phyloP scores from a whole-genome alignment of 805 yeast species.

The Saccharomycopsis sp. region DNA sequence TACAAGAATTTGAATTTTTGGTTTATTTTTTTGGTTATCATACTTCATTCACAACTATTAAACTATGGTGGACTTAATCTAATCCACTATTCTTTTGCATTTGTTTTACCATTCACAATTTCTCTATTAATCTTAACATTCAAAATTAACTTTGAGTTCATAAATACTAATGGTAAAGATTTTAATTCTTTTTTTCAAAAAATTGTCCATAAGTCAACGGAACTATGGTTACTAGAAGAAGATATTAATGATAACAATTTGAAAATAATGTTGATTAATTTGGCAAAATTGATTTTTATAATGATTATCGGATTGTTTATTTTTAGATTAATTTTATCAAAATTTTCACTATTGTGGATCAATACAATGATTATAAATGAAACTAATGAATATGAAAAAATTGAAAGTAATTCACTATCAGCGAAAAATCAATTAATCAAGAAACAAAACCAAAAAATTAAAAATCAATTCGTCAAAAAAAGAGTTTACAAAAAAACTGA shows the following conservation, averaged over 20 bases:
- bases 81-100: slow-evolving; percentile 28
- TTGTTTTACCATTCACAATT: slow-evolving; percentile 34
- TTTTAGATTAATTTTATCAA: slow-evolving; percentile 23
- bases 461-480: slow-evolving; percentile 1
- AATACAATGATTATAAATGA: slow-evolving; percentile 4
- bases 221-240: not conserved
- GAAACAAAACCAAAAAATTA: not conserved
- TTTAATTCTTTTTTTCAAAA: slow-evolving; percentile 5
- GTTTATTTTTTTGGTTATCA: slow-evolving; percentile 1
- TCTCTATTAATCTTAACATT: slow-evolving; percentile 10
- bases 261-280: slow-evolving; percentile 25
- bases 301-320: slow-evolving; percentile 25
- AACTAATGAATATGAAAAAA: slow-evolving; percentile 1
- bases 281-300: slow-evolving; percentile 28
- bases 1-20: slow-evolving; percentile 2
- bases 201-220: slow-evolving; percentile 7
- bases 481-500: slow-evolving; percentile 3
- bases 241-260: slow-evolving; percentile 23
- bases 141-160: slow-evolving; percentile 13
- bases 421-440: too few relatives aligned
- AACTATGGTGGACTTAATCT: slow-evolving; percentile 22
- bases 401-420: not conserved
- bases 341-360: slow-evolving; percentile 10
- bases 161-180: slow-evolving; percentile 16
- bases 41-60: slow-evolving; percentile 20